phyloP scores from a whole-genome alignment of 352 stramenopile genomes.

The Pythium apleroticum region DNA sequence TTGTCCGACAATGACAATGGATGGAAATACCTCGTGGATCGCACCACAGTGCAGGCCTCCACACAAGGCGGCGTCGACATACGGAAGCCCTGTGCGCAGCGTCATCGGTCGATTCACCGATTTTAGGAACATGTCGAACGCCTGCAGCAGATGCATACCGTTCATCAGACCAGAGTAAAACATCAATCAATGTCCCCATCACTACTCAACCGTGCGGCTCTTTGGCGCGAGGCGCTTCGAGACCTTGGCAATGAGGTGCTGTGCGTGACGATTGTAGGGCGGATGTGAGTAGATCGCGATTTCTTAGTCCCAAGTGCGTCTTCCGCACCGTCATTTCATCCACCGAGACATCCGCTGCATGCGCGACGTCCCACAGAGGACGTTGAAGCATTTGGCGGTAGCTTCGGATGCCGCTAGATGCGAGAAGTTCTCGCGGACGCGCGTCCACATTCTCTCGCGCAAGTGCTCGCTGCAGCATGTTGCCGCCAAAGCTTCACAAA shows the following conservation, averaged over 20 bases:
- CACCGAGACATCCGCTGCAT: slow-evolving; percentile 65
- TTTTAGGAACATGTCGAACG: slow-evolving; percentile 78
- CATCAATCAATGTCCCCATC: slow-evolving; percentile 4
- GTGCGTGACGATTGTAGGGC: background rate
- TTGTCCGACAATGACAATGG: background rate
- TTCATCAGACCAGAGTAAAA: background rate
- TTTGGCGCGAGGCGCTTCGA: slow-evolving; percentile 53
- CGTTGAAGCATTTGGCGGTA: slow-evolving; percentile 54
- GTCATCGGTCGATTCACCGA: slow-evolving; percentile 62
- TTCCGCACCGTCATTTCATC: slow-evolving; percentile 46
- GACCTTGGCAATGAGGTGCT: slow-evolving; percentile 59
- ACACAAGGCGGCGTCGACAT: slow-evolving; percentile 61
- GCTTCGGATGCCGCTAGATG: slow-evolving; percentile 49
- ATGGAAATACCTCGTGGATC: slow-evolving; percentile 14
- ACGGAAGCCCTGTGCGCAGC: slow-evolving; percentile 60
- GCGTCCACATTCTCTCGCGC: slow-evolving; percentile 53
- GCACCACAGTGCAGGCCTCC: slow-evolving; percentile 45
- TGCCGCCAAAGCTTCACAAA: background rate
- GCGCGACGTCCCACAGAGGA: slow-evolving; percentile 61
- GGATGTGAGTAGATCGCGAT: no score
- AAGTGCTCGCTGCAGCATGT: slow-evolving; percentile 68
- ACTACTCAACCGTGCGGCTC: slow-evolving; percentile 34
- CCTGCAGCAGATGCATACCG: slow-evolving; percentile 35
- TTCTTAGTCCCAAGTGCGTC: no score
- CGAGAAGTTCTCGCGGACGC: slow-evolving; percentile 42